Conservation (phyloP, 2,329 filamentous ascomycete species). For the Ophiocordyceps sinensis region DNA sequence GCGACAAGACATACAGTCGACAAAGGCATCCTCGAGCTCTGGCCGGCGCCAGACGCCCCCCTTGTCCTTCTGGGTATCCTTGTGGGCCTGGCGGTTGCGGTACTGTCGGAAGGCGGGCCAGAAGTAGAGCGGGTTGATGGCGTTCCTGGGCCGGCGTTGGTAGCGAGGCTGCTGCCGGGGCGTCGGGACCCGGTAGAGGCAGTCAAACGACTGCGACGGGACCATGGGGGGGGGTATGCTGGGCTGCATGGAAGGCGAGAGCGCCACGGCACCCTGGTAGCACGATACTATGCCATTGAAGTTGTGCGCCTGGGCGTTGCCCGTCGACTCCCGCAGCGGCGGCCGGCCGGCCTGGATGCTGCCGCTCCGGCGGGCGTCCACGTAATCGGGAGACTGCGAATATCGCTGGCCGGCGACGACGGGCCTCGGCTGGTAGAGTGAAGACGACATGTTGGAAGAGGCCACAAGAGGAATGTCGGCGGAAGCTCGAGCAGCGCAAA, state of each 20-base stretch:
- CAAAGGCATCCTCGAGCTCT: conserved; percentile 49
- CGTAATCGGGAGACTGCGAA: conserved; percentile 30
- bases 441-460: conserved; percentile 17
- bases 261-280: conserved; percentile 25
- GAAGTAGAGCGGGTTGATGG: conserved; percentile 44
- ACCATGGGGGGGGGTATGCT: conserved; percentile 36
- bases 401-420: conserved; percentile 33
- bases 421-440: conserved; percentile 27
- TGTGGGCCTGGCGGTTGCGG: conserved; percentile 48
- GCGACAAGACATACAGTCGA: conserved; percentile 36
- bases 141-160: conserved; percentile 20
- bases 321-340: conserved; percentile 36
- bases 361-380: conserved; percentile 28
- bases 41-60: conserved; percentile 38
- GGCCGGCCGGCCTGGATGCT: conserved; percentile 21
- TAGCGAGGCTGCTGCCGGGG: conserved; percentile 21
- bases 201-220: conserved; percentile 32
- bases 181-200: conserved; percentile 22
- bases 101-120: conserved; percentile 52
- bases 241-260: conserved; percentile 29
- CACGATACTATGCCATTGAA: conserved; percentile 28
- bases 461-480: conserved; percentile 17
- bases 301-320: conserved; percentile 32
- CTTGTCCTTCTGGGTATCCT: conserved; percentile 44
- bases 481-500: conserved; percentile 12